Evolutionary conservation across 2,329 filamentous ascomycete species (phyloP), one percentile per base, ranked within the genome.

Genomic region (Tolypocladium guangdongense): DNA sequence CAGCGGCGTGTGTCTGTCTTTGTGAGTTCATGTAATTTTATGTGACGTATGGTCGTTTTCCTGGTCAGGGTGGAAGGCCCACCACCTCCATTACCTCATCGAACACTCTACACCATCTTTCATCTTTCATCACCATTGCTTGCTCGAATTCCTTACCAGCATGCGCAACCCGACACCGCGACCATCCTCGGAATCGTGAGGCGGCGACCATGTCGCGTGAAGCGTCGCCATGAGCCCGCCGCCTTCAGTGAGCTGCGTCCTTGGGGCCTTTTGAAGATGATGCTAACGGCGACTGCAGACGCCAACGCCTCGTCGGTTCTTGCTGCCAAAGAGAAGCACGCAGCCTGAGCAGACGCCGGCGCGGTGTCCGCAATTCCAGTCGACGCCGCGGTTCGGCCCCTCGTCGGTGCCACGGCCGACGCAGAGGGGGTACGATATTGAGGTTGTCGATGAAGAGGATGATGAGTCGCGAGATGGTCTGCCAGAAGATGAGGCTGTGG

Each of bases 301-400:
- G 36, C 68, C 71, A 5, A 65, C 68, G 7, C 69, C 71, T 22
- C 64, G 69, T 55, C 65, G 68, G 7, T 73, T 74, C 53, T 61
- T 72, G 52, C 62, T 69, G 7, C 60, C 68, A 2, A 71, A 68
- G 53, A 57, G 68, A 33, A 60, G 62, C 16, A 60, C 65, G n/a
- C 63, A 65, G 50, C 56, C 61, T 7, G 66, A 66, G 30, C 66
- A 68, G 55, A 64, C 65, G 24, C 65, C 65, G 14, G 58, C 64
- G 27, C 63, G 57, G 24, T 53, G 60, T 7, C 62, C 63, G 49
- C 67, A 63, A 51, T 72, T 71, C 52, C 67, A 66, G 33, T 67
- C 68, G 30, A 73, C 70, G 38, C 70, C 68, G 22, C 64, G 68
- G n/a, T 73, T 72, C 57, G 65, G 65, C 49, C 62, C 64, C 3